Base-by-base conservation (phyloP, 1,139 yeast species). In the Tardiomyces blankii region DNA sequence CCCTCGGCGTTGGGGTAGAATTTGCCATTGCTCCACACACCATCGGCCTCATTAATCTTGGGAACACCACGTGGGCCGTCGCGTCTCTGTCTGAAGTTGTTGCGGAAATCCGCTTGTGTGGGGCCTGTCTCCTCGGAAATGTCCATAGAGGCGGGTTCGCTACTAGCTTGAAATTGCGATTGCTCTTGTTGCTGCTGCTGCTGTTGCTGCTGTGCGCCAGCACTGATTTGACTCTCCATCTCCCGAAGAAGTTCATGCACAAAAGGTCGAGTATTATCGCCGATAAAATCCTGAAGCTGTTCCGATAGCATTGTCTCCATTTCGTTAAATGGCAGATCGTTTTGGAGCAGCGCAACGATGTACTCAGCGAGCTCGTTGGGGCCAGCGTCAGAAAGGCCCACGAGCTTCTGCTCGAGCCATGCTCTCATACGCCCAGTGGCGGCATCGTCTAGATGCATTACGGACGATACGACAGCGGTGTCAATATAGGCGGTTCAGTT, bases 361-460 rank as follows among this genome's bases (percentile, higher is more conserved):
- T 72, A 73, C 39, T 71, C 76, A 1, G 72, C 62, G 47, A 73
- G 56, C 30, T 70, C 70, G 13, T 64, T 68, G 2, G 72, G 62
- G 42, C 71, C 75, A 1, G 74, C 70, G 38, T 69, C 75, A 2
- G 70, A 60, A 14, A 64, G 47, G 25, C 53, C 50, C 13, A 50
- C 49, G 1, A 69, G 55, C 39, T 60, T 55, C 35, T 51, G 47
- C 38, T 57, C 54, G 33, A 73, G 56, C 74, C 74, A 72, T 14
- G 18, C 19, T 16, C 13, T 35, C 11, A 35, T 9, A 9, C n/a
- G 39, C 13, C n/a, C 39, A n/a, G 39, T 19, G 21, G 18, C n/a
- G 4, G 39, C 39, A 4, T 35, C 39, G 21, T 35, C 39, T 13
- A 35, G 11, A 5, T 30, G 35, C 35, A 30, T 30, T 14, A 3